phyloP scores from a whole-genome alignment of 192 early-diverging fungal species.

The Obelidium mucronatum region DNA sequence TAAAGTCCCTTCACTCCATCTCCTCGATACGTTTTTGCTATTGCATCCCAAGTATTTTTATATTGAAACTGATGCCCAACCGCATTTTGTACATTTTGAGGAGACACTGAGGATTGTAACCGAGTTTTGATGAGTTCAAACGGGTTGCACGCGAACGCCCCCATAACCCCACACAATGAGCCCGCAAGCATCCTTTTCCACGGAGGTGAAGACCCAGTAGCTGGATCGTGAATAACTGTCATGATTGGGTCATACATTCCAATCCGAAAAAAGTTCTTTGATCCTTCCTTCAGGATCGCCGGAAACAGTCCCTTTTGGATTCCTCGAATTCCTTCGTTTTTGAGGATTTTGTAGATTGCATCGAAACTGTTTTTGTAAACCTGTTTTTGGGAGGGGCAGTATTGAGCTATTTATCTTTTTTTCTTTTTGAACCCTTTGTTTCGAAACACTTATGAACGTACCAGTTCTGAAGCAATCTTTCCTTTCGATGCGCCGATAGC shows the following conservation, averaged over 20 bases:
- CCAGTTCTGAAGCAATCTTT: constrained; percentile 19
- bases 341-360: constrained; percentile 69
- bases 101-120: constrained; percentile 57
- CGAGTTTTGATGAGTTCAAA: constrained; percentile 81
- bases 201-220: constrained; percentile 60
- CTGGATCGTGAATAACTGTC: constrained; percentile 63
- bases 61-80: constrained; percentile 73
- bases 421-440: constrained; percentile 7
- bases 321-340: constrained; percentile 70
- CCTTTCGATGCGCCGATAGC: constrained; percentile 27
- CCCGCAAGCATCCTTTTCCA: constrained; percentile 83
- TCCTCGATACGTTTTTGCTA: constrained; percentile 54
- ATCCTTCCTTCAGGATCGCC: constrained; percentile 73
- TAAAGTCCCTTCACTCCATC: constrained; percentile 73
- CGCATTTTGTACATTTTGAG: constrained; percentile 58
- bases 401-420: not conserved
- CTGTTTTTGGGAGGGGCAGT: constrained; percentile 5
- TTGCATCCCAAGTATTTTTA: constrained; percentile 63
- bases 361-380: constrained; percentile 75
- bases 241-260: constrained; percentile 80
- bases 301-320: constrained; percentile 77
- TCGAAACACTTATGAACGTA: not conserved
- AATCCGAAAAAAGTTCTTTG: constrained; percentile 79
- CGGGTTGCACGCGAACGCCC: constrained; percentile 76
- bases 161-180: constrained; percentile 76